Conservation (phyloP, 2,329 filamentous ascomycete species). For the Penicillium sp. region DNA sequence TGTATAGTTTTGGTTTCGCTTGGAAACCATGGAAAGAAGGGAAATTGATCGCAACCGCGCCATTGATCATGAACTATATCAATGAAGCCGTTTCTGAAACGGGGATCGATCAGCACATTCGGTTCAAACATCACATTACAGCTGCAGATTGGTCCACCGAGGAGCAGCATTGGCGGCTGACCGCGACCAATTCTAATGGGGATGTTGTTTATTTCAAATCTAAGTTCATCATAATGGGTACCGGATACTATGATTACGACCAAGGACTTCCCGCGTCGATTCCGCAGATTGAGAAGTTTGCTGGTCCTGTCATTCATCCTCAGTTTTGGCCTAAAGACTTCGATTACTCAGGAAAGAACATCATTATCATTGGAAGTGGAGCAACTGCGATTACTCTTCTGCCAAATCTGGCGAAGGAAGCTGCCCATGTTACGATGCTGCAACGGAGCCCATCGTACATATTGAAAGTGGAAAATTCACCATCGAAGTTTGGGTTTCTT, state of each 20-base stretch:
- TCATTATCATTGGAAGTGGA: slow-evolving; percentile 73
- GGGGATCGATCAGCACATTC: slow-evolving; percentile 58
- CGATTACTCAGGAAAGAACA: slow-evolving; percentile 65
- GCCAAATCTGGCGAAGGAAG: slow-evolving; percentile 67
- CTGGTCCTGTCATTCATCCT: slow-evolving; percentile 65
- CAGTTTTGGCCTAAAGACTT: slow-evolving; percentile 73
- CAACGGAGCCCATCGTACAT: slow-evolving; percentile 75
- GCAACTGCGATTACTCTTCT: slow-evolving; percentile 77
- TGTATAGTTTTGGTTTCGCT: slow-evolving; percentile 64
- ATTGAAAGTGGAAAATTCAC: slow-evolving; percentile 46
- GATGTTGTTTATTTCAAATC: slow-evolving; percentile 16
- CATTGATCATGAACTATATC: slow-evolving; percentile 58
- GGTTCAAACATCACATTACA: slow-evolving; percentile 53
- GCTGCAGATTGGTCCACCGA: slow-evolving; percentile 56
- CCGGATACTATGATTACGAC: slow-evolving; percentile 73
- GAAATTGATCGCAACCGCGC: slow-evolving; percentile 52
- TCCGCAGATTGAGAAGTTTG: slow-evolving; percentile 67
- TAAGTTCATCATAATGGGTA: slow-evolving; percentile 60
- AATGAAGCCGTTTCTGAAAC: slow-evolving; percentile 49
- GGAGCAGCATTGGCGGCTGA: slow-evolving; percentile 55
- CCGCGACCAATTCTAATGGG: slow-evolving; percentile 36
- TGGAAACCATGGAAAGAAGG: slow-evolving; percentile 67
- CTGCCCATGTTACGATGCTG: slow-evolving; percentile 71
- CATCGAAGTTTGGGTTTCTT: not conserved
- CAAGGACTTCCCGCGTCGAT: slow-evolving; percentile 62